Percentiles rank a stretch among this genome's conserved stretches.
Conservation (phyloP, 2,329 filamentous ascomycete species). For the Plectosphaerella plurivora region DNA sequence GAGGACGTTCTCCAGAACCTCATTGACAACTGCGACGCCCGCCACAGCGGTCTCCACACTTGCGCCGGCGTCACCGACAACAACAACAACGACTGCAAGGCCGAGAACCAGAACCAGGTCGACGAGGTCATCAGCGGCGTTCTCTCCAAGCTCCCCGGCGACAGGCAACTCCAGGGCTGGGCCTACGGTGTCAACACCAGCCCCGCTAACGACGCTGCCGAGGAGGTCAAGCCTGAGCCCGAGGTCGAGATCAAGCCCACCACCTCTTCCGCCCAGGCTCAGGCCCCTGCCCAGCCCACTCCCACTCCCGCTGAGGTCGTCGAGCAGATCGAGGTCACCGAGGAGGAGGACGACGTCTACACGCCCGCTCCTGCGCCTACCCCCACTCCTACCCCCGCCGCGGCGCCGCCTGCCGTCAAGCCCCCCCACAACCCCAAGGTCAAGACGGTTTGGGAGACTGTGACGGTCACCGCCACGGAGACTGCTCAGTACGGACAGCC, state of each 20-base stretch:
- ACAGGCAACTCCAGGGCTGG: conserved; percentile 51
- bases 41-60: conserved; percentile 54
- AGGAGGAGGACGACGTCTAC: not conserved
- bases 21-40: conserved; percentile 61
- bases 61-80: conserved; percentile 53
- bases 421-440: not conserved
- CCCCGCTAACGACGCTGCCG: not conserved
- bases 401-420: not conserved
- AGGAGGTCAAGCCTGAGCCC: conserved; percentile 2
- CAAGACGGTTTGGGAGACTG: conserved; percentile 38
- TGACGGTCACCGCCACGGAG: conserved; percentile 39
- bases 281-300: not conserved
- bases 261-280: conserved; percentile 1
- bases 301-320: not conserved
- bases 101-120: conserved; percentile 29
- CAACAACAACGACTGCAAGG: conserved; percentile 43
- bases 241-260: conserved; percentile 4
- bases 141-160: conserved; percentile 47
- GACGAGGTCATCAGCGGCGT: conserved; percentile 39
- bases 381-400: conserved; percentile 1
- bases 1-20: conserved; percentile 59
- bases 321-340: not conserved
- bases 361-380: conserved; percentile 1
- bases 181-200: conserved; percentile 17
- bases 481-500: conserved; percentile 24